Base-by-base conservation (phyloP, 1,139 yeast genomes). In the Scheffersomyces cryptocercus region DNA sequence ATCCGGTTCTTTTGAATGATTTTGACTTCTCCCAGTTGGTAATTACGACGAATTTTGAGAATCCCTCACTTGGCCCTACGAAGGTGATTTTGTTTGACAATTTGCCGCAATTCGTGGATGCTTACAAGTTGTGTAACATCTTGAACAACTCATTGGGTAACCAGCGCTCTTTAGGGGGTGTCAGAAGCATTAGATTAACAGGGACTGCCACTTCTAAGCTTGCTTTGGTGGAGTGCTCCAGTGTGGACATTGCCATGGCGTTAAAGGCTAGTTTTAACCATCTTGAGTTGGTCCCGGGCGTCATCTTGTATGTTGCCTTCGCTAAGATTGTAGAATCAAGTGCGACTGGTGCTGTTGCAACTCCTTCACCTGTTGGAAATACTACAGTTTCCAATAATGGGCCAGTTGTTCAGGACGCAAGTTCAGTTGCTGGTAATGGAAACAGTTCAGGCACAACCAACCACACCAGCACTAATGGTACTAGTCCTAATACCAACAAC, bases 261-360 rank as follows among this genome's bases (percentile, higher is more conserved):
- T 88, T 96, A 39, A 84, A 84, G 57, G 85, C 87, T 4, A 81
- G 75, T 39, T 78, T 90, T 57, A 87, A 86, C 57, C 95, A 90
- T 50, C 82, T 84, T 53, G 97, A 91, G 59, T 73, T 93, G 34
- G 79, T 84, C 48, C 86, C 91, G 1, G 96, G 96, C 0, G 71
- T 75, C 36, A 73, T 79, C 28, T 77, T 88, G 58, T 73, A 79
- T 42, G 83, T 82, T 38, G 84, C 86, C 0, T 85, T 84, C 70
- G 91, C 89, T 3, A 82, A 81, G 55, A 71, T 84, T 29, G 61
- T 75, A 33, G 73, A 67, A 1, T 20, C 26, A 20, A 20, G 26
- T 20, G 9, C 8, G 8, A 44, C 40, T 31, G 45, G 60, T 28
- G 28, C 40, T 5, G 15, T 15, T 4, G 38, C 62, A 52, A 39